Evolutionary conservation across 495 filamentous ascomycete genomes (phyloP).

Genomic region (Bacidia gigantensis): DNA sequence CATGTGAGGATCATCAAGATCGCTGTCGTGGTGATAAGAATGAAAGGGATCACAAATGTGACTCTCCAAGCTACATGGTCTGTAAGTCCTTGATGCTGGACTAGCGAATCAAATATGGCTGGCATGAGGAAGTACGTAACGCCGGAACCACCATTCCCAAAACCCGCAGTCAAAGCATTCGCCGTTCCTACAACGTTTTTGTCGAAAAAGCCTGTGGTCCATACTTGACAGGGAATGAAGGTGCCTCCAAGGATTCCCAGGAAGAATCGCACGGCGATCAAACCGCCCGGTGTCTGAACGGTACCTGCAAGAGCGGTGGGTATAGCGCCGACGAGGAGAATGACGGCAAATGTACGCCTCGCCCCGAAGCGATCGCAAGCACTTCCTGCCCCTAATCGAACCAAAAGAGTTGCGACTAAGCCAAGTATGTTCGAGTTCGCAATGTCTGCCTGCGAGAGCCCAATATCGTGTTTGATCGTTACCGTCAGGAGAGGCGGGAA

Average conservation of each 20-base stretch:
- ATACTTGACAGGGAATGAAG: constrained; percentile 93
- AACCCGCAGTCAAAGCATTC: constrained; percentile 72
- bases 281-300: constrained; percentile 50
- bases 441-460: constrained; percentile 54
- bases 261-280: constrained; percentile 75
- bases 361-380: constrained; percentile 77
- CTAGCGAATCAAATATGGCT: constrained; percentile 67
- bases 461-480: constrained; percentile 64
- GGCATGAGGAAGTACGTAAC: constrained; percentile 89
- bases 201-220: constrained; percentile 90
- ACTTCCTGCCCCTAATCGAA: constrained; percentile 66
- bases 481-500: constrained; percentile 66
- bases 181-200: constrained; percentile 91
- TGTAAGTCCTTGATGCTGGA: constrained; percentile 39
- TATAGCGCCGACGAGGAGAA: constrained; percentile 60
- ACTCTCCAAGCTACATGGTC: constrained; percentile 68
- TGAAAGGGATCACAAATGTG: constrained; percentile 70
- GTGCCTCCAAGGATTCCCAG: constrained; percentile 79
- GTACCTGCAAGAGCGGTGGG: constrained; percentile 75
- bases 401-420: constrained; percentile 62
- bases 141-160: constrained; percentile 82
- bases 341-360: constrained; percentile 62
- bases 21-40: constrained; percentile 53
- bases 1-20: constrained; percentile 57
- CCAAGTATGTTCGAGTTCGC: constrained; percentile 88